Evolutionary conservation across 2,329 filamentous ascomycete species (phyloP).

Genomic region (Curvularia spicifera): DNA sequence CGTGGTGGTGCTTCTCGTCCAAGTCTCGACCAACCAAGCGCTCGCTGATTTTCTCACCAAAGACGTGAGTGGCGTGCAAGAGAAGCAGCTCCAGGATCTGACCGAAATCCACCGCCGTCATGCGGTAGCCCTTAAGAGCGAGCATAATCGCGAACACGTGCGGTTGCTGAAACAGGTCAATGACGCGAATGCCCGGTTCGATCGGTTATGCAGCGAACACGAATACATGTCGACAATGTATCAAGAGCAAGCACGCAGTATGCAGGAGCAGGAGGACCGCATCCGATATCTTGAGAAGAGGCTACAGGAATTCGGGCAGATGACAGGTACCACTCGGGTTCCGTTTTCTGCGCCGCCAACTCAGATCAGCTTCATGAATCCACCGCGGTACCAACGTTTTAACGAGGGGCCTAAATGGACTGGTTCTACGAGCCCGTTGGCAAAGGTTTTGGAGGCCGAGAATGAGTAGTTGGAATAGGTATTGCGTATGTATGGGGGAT

Average conservation of each 20-base stretch:
- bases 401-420: not conserved
- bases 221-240: constrained; percentile 22
- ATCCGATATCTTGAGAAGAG: constrained; percentile 40
- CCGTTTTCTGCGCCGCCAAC: constrained; percentile 26
- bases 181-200: constrained; percentile 11
- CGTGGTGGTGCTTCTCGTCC: constrained; percentile 2
- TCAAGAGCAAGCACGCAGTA: constrained; percentile 23
- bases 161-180: constrained; percentile 13
- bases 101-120: constrained; percentile 18
- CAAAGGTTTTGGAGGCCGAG: constrained; percentile 12
- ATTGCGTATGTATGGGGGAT: not conserved
- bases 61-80: constrained; percentile 7
- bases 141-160: constrained; percentile 8
- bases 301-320: constrained; percentile 29
- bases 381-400: constrained; percentile 15
- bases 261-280: constrained; percentile 36
- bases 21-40: constrained; percentile 2
- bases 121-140: constrained; percentile 11
- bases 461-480: constrained; percentile 5
- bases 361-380: constrained; percentile 17
- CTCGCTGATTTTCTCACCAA: constrained; percentile 11
- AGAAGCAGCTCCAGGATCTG: constrained; percentile 14
- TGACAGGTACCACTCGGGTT: not conserved
- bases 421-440: constrained; percentile 3
- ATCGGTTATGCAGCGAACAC: constrained; percentile 21